Percentiles rank a stretch among this genome's conserved stretches.
These are phyloP conservation scores for Beauveria sp. DNA, from an alignment of 2,329 filamentous ascomycete species.

Conservation along the genomic window DNA sequence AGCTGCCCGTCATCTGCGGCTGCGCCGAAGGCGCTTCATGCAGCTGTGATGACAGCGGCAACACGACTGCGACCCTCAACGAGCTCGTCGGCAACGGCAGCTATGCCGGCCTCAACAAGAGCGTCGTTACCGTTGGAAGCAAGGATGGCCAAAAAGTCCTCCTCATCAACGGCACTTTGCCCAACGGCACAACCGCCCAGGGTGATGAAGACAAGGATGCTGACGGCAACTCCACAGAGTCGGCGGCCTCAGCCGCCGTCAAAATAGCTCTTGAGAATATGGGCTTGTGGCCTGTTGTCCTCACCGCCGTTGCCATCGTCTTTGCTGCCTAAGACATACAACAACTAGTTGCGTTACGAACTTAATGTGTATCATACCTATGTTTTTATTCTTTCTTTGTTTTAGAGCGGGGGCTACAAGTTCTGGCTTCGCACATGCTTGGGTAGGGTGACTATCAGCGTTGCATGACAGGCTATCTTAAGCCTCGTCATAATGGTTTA, in stretches of 20 bases:
- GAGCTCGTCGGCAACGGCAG: constrained; percentile 59
- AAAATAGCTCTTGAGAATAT: constrained; percentile 27
- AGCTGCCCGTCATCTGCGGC: constrained; percentile 35
- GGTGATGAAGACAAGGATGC: constrained; percentile 28
- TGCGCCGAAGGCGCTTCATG: constrained; percentile 45
- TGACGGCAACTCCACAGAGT: constrained; percentile 28
- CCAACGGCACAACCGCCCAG: constrained; percentile 53
- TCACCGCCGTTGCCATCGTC: constrained; percentile 36
- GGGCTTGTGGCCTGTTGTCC: constrained; percentile 44
- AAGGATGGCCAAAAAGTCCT: constrained; percentile 59
- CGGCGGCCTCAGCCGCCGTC: constrained; percentile 25
- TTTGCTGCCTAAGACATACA: constrained; percentile 28
- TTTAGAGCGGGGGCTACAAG: not conserved
- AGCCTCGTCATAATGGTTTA: not conserved
- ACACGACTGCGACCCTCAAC: constrained; percentile 49
- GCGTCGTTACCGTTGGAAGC: constrained; percentile 51
- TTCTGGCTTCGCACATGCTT: not conserved
- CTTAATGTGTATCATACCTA: constrained; percentile 3
- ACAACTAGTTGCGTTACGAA: not conserved
- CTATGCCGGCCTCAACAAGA: constrained; percentile 51
- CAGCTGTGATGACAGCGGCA: constrained; percentile 59
- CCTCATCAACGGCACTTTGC: constrained; percentile 67
- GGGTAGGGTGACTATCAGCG: not conserved
- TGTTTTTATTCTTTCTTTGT: not conserved
- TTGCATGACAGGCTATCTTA: not conserved